Conservation (phyloP, 179 eudicot genomes). For the Nepenthes alata region DNA sequence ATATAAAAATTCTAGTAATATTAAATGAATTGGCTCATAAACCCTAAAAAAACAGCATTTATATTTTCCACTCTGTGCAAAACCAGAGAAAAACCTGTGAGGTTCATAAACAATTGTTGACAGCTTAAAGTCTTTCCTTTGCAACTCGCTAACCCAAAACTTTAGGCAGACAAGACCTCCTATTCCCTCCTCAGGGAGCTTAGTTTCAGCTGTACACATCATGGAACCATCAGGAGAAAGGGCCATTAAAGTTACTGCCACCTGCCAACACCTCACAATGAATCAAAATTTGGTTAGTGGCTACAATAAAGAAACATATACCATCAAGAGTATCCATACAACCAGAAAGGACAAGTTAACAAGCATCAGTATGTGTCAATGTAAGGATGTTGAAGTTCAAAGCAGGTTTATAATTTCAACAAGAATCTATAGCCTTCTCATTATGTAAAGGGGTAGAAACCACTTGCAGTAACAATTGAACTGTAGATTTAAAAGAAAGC, state of each 20-base stretch:
- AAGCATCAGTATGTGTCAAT: no score
- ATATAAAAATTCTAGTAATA: background rate
- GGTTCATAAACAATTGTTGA: conserved; percentile 91
- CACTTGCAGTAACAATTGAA: no score
- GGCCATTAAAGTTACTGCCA: conserved; percentile 54
- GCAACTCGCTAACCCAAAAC: conserved; percentile 63
- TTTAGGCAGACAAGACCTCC: conserved; percentile 80
- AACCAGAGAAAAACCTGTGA: conserved; percentile 51
- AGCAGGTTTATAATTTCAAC: no score
- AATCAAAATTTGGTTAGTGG: no score
- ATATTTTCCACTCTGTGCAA: background rate
- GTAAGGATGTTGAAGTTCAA: no score
- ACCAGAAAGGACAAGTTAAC: no score
- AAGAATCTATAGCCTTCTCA: no score
- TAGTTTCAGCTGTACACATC: conserved; percentile 79
- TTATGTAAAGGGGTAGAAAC: no score
- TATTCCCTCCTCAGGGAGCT: conserved; percentile 82
- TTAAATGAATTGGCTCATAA: background rate
- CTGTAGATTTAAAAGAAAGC: no score
- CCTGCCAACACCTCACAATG: conserved; percentile 27
- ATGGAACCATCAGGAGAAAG: conserved; percentile 70
- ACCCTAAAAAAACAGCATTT: background rate
- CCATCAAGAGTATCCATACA: no score
- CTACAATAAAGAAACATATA: no score
- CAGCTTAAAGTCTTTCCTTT: conserved; percentile 56